Base-by-base conservation (phyloP, 371 early-diverging fungal genomes). In the Phascolomyces articulosus region DNA sequence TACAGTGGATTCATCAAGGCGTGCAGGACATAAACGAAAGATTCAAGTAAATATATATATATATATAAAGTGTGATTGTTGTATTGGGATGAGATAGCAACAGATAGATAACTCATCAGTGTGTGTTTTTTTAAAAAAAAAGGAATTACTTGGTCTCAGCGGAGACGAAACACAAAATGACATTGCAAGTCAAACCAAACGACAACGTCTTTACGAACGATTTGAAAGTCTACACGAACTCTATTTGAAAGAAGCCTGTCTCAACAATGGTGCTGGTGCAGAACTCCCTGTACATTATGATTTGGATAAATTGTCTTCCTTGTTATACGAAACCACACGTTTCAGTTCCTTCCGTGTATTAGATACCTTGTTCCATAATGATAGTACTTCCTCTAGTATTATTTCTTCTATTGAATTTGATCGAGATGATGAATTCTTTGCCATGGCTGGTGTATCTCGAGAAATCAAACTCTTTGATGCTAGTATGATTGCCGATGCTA, bases 351-450 rank as follows among this genome's bases (percentile, higher is more conserved):
- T 93, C 70, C 76, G 83, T 18, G 84, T 87, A 8, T 67, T 95
- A 60, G 93, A 93, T 34, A 88, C 85, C 0, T 79, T 96, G 40
- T 78, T 90, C 53, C 94, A 93, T 71, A 88, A 90, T 10, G 95
- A 96, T 62, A 81, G 81, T 49, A 54, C 57, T 72, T 74, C 55
- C 8, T 84, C 93, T 1, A 89, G 92, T 3, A 96, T 97, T 60
- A 94, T 97, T 1, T 93, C 94, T 0, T 90, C 95, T 27, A 93
- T 97, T 54, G 96, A 94, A 64, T 96, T 96, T 82, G 95, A 95
- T 72, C 82, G 89, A 31, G 96, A 97, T 64, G 92, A 94, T 58
- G 92, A 93, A 68, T 89, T 87, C 62, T 95, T 97, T 85, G 97
- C 96, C 2, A 89, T 92, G 0, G 96, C 94, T 24, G 96, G 97